Evolutionary conservation across 192 early-diverging fungal genomes (phyloP), one percentile per base, ranked within the genome.

Genomic region (Endogone sp.): DNA sequence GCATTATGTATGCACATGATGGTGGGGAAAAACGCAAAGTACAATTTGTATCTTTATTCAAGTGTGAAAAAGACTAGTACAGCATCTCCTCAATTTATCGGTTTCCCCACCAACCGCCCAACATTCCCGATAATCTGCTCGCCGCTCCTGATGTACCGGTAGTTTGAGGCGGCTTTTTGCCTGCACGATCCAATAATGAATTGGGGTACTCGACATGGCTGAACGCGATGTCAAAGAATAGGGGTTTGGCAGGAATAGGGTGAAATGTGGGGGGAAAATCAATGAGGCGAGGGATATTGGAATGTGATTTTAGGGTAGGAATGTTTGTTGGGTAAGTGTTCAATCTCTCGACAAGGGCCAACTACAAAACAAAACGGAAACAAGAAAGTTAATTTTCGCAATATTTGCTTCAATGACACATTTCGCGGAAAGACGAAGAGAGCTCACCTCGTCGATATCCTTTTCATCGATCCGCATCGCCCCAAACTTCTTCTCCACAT

Each of bases 141-240:
- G 37, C 16, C 6, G 16, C 37, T 49, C 37, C 37, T 49, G 37
- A 11, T 6, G 37, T 16, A 49, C 37, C 16, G 37, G 37, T 49
- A 49, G 1, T 49, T 16, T 49, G 37, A 11, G 6, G 37, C 9
- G 37, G 37, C 37, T 49, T n/a, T n/a, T n/a, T 49, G 37, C 37
- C 37, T 49, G 37, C 37, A 11, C 37, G 37, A 49, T 49, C 37
- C 16, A 49, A 16, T 16, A 49, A 49, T 6, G 37, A 49, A 21
- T 60, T 60, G 6, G 85, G 84, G 63, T 84, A 92, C 27, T 90
- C 80, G 59, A 94, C 78, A 31, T 83, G 78, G 71, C 88, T 90
- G 70, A 78, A 88, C 3, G 91, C 90, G 49, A 94, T 76, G 66
- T 94, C 92, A 82, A 92, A 92, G 68, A 92, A 91, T 37, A 94